Base-by-base conservation (phyloP, 352 stramenopile genomes). In the Phytophthora fragariaefolia region DNA sequence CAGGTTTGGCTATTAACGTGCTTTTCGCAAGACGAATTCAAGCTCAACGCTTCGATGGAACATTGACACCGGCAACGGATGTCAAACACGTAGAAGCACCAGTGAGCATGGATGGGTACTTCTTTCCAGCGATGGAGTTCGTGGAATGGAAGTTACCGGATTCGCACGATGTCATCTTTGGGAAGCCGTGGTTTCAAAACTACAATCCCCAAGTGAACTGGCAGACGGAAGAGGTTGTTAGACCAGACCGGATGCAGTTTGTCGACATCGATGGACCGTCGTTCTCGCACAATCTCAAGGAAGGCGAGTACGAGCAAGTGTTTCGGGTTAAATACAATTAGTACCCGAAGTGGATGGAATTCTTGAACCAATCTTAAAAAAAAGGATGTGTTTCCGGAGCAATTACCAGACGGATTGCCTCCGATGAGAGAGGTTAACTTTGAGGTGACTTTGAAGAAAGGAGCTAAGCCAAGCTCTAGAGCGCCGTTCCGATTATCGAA, bases 81-180 rank as follows among this genome's bases (percentile, higher is more conserved):
- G n/a, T n/a, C n/a, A n/a, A n/a, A n/a, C n/a, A n/a, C n/a, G n/a
- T n/a, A n/a, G n/a, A n/a, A n/a, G n/a, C n/a, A n/a, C n/a, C n/a
- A n/a, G n/a, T n/a, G n/a, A n/a, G n/a, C n/a, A n/a, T n/a, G n/a
- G n/a, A n/a, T n/a, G n/a, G n/a, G n/a, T n/a, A n/a, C n/a, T n/a
- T n/a, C n/a, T n/a, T n/a, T n/a, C n/a, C n/a, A n/a, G n/a, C n/a
- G n/a, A n/a, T n/a, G n/a, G n/a, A n/a, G n/a, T n/a, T n/a, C n/a
- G n/a, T n/a, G n/a, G n/a, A n/a, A n/a, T n/a, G 51, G 43, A 46
- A 51, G 6, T 42, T 63, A 30, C n/a, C 24, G 46, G 42, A 47
- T 6, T 57, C 60, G 20, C 63, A 66, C 47, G 58, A 63, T 23
- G 40, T 60, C 2, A 68, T 68, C 23, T 65, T 73, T 42, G 52